phyloP scores from a whole-genome alignment of 176 grass and related monocot genomes.

The Thinopyrum elongatum region DNA sequence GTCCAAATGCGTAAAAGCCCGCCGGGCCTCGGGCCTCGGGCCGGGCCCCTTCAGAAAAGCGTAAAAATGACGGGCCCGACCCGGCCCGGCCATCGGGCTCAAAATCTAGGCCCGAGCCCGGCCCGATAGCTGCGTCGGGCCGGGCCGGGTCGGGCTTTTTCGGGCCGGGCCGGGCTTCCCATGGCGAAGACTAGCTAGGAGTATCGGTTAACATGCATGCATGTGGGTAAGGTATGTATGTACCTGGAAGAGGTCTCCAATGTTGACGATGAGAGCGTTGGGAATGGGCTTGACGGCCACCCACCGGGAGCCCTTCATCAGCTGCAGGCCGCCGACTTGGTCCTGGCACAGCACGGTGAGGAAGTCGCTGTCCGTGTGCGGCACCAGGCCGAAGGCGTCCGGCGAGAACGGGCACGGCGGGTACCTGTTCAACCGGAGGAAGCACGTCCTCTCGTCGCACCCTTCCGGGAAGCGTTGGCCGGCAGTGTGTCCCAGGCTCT shows the following conservation, averaged over 20 bases:
- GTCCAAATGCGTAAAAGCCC: no score
- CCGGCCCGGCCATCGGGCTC: no score
- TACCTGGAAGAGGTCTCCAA: constrained; percentile 96
- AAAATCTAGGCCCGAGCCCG: no score
- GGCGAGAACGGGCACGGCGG: constrained; percentile 64
- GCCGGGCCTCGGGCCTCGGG: no score
- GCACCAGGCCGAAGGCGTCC: constrained; percentile 70
- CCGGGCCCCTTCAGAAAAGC: no score
- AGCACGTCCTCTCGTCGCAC: constrained; percentile 72
- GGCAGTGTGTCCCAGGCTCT: constrained; percentile 33
- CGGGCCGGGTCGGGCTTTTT: no score
- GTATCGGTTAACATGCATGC: no score
- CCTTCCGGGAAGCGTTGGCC: constrained; percentile 48
- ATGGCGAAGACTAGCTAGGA: no score
- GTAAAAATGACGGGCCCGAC: no score
- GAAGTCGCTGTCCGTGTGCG: constrained; percentile 95
- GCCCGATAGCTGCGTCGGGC: no score
- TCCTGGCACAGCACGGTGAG: constrained; percentile 82
- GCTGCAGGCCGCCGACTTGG: constrained; percentile 64
- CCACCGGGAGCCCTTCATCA: constrained; percentile 68
- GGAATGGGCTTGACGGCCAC: constrained; percentile 78
- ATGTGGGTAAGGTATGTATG: no score
- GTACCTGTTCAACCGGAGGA: constrained; percentile 87
- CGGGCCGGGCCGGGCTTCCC: no score
- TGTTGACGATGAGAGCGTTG: constrained; percentile 77